Conservation (phyloP, 192 early-diverging fungal genomes). For the Ambispora gerdemannii region DNA sequence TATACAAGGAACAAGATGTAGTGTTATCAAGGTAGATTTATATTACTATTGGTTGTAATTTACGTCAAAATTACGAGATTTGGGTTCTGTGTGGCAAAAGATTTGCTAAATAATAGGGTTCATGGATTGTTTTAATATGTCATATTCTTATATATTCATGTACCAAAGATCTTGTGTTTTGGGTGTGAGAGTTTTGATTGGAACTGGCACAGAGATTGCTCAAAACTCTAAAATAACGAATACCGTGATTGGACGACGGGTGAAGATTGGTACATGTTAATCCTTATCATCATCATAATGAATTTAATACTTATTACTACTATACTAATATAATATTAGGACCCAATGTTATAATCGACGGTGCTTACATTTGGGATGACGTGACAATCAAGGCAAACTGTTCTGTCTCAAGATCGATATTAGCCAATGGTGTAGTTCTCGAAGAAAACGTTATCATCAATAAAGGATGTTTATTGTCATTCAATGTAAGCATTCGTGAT, state of each 20-base stretch:
- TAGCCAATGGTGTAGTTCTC: constrained; percentile 70
- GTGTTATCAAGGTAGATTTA: constrained; percentile 69
- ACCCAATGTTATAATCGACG: constrained; percentile 70
- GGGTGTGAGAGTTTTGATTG: constrained; percentile 80
- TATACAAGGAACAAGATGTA: constrained; percentile 82
- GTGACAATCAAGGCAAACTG: constrained; percentile 66
- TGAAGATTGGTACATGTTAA: constrained; percentile 57
- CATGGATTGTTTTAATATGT: too few relatives aligned
- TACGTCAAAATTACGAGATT: too few relatives aligned
- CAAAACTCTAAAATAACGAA: constrained; percentile 66
- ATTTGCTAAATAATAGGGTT: too few relatives aligned
- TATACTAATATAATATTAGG: constrained; percentile 40
- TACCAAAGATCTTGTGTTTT: constrained; percentile 56
- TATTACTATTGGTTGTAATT: too few relatives aligned
- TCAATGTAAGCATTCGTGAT: constrained; percentile 44
- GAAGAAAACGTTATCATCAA: constrained; percentile 63
- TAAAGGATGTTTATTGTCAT: constrained; percentile 70
- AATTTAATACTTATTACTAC: neutral
- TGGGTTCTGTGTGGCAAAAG: too few relatives aligned
- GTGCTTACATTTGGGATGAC: constrained; percentile 84
- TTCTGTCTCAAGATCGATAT: constrained; percentile 63
- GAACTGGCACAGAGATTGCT: constrained; percentile 70
- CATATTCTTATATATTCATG: too few relatives aligned
- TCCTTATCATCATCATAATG: neutral
- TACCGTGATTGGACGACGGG: constrained; percentile 83